Evolutionary conservation across 2,329 filamentous ascomycete genomes (phyloP), one percentile per base, ranked within the genome.

Genomic region (Endoconidiophora polonica): DNA sequence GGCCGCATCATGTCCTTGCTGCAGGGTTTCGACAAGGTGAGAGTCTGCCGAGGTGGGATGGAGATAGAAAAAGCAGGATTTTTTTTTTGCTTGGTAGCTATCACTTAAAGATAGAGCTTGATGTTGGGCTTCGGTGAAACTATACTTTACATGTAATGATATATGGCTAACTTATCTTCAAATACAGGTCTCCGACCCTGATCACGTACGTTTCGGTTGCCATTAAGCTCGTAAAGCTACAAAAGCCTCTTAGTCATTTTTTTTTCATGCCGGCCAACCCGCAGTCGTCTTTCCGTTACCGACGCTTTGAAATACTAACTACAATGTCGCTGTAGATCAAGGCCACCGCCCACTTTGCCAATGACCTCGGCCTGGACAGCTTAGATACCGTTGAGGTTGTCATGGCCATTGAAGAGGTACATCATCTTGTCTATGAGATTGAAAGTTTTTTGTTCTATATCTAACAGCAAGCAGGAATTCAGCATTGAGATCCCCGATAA

Each of bases 351-450:
- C 88, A 96, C 77, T 98, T 98, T 71, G 77, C 86, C 64, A 96
- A 95, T 67, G 90, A 98, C 70, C 83, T 98, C 56, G 91, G 88
- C 57, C 74, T 98, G 61, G 91, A 98, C 73, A 93, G 84, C 70
- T 77, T 98, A 67, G 91, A 98, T 68, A 95, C 91, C 56, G 91
- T 98, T 56, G 91, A 98, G 76, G 91, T 98, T 58, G 91, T 98
- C 61, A 98, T 98, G 91, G 91, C 91, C 58, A 96, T 98, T 69
- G 91, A 98, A 77, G 91, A 98, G 81, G 83, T 87, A 42, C 22
- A 23, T 18, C 69, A 57, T 67, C 39, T 20, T 33, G 16, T 36
- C 22, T 5, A 23, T 18, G 18, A 24, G 2, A 24, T 10, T 12
- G 29, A 33, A 16, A 36, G 26, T 33, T 29, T 16, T 4, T 3